Evolutionary conservation across 495 filamentous ascomycete species (phyloP).

Genomic region (Saxophila tyrrhenica): DNA sequence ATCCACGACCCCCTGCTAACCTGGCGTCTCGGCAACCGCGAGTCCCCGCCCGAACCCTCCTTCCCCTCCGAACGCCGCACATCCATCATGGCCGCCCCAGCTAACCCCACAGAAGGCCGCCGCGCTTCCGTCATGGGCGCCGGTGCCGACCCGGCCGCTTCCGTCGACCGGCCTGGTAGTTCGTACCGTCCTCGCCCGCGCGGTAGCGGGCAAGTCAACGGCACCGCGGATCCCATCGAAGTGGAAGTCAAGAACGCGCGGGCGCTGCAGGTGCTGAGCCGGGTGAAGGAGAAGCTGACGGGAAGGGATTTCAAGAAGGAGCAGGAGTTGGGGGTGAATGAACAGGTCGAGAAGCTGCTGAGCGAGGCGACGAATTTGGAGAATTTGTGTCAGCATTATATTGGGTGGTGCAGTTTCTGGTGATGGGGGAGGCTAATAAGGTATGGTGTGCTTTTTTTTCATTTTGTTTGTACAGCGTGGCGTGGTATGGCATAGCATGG

Average conservation of each 20-base stretch:
- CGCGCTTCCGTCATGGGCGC: conserved; percentile 17
- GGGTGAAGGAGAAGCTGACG: conserved; percentile 91
- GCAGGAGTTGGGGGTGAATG: conserved; percentile 74
- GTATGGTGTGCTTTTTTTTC: conserved; percentile 2
- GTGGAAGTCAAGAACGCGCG: conserved; percentile 84
- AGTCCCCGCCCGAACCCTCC: conserved; percentile 65
- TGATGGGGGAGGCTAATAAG: too few species aligned
- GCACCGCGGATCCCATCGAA: conserved; percentile 34
- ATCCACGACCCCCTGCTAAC: conserved; percentile 97
- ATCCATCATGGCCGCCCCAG: conserved; percentile 56
- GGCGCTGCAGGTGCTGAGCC: conserved; percentile 79
- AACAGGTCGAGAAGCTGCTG: conserved; percentile 87
- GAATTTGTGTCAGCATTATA: conserved; percentile 98
- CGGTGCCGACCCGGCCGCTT: conserved; percentile 10
- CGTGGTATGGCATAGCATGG: too few species aligned
- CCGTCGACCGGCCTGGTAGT: conserved; percentile 10
- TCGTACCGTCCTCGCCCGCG: conserved; percentile 26
- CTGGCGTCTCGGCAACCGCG: conserved; percentile 83
- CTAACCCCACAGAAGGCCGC: conserved; percentile 1
- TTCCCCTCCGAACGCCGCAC: conserved; percentile 65
- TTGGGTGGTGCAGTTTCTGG: conserved; percentile 95
- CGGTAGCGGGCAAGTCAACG: conserved; percentile 18
- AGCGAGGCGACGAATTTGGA: conserved; percentile 91
- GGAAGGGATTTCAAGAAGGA: conserved; percentile 52
- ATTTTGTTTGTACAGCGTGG: background rate